Evolutionary conservation across 2,329 filamentous ascomycete genomes (phyloP).

Genomic region (Beauveria bassiana): DNA sequence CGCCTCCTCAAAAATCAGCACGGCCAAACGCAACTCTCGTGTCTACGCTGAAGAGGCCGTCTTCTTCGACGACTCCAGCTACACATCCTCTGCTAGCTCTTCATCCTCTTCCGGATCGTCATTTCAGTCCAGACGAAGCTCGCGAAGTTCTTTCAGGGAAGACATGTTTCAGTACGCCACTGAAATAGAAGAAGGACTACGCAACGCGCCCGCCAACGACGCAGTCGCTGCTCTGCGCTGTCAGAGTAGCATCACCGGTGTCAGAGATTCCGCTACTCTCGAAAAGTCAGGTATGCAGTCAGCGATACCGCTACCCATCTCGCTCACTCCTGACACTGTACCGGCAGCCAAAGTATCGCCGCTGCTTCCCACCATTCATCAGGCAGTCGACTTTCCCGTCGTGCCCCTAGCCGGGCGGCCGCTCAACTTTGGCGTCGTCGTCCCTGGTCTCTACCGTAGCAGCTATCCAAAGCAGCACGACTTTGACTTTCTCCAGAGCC

Average conservation of each 20-base stretch:
- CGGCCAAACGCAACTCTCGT: conserved; percentile 20
- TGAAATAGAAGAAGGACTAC: conserved; percentile 19
- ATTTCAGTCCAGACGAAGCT: conserved; percentile 23
- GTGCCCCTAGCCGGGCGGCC: conserved; percentile 35
- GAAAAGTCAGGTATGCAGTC: conserved; percentile 10
- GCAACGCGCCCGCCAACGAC: not conserved
- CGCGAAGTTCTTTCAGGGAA: conserved; percentile 22
- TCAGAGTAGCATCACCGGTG: not conserved
- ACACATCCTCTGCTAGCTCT: not conserved
- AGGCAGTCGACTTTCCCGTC: conserved; percentile 13
- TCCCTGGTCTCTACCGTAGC: conserved; percentile 71
- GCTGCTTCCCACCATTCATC: not conserved
- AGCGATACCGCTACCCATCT: not conserved
- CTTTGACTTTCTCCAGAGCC: conserved; percentile 57
- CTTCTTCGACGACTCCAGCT: conserved; percentile 11
- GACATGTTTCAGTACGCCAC: conserved; percentile 16
- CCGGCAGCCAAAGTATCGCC: not conserved
- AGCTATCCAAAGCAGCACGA: conserved; percentile 69
- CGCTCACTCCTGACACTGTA: not conserved
- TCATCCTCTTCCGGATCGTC: conserved; percentile 14
- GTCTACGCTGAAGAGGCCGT: conserved; percentile 16
- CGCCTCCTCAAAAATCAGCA: conserved; percentile 9
- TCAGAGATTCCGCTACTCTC: not conserved
- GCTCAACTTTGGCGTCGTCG: conserved; percentile 68
- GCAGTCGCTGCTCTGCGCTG: not conserved